A percentile compares a stretch with the other conserved stretches of the same genome.
phyloP scores from a whole-genome alignment of 352 stramenopile species.

The Phytophthora aleatoria region DNA sequence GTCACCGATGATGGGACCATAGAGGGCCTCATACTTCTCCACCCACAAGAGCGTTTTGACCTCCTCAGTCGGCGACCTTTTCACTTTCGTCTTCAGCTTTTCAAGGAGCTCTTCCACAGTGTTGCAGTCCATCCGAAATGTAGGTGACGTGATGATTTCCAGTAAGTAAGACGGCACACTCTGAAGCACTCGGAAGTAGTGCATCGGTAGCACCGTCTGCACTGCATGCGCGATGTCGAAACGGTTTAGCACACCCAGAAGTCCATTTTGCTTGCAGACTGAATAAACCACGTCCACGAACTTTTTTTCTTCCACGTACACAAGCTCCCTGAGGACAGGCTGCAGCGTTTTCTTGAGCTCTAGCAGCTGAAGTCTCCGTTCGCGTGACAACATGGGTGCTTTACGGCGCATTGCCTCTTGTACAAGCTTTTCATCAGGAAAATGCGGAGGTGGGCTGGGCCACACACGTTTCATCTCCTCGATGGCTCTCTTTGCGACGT shows the following conservation, averaged over 20 bases:
- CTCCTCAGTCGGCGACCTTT: constrained; percentile 13
- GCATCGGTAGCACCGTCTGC: constrained; percentile 40
- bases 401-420: constrained; percentile 47
- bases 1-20: constrained; percentile 27
- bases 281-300: constrained; percentile 47
- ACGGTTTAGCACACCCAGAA: constrained; percentile 39
- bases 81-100: constrained; percentile 21
- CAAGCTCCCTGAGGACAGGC: constrained; percentile 36
- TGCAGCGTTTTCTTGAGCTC: constrained; percentile 57
- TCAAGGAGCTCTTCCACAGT: constrained; percentile 32
- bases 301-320: constrained; percentile 50
- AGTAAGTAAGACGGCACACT: constrained; percentile 9
- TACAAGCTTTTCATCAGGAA: constrained; percentile 45
- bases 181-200: constrained; percentile 47
- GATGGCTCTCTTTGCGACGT: constrained; percentile 27
- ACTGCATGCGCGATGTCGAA: constrained; percentile 41
- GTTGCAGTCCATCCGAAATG: constrained; percentile 30
- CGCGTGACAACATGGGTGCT: constrained; percentile 33
- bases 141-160: constrained; percentile 20
- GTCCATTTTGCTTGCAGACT: constrained; percentile 44
- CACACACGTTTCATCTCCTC: constrained; percentile 61
- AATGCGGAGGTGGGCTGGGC: constrained; percentile 48
- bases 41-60: constrained; percentile 59
- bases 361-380: constrained; percentile 46
- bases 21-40: constrained; percentile 40